Conservation (phyloP, 768 basidiomycete genomes). For the Tylopilus balloui region DNA sequence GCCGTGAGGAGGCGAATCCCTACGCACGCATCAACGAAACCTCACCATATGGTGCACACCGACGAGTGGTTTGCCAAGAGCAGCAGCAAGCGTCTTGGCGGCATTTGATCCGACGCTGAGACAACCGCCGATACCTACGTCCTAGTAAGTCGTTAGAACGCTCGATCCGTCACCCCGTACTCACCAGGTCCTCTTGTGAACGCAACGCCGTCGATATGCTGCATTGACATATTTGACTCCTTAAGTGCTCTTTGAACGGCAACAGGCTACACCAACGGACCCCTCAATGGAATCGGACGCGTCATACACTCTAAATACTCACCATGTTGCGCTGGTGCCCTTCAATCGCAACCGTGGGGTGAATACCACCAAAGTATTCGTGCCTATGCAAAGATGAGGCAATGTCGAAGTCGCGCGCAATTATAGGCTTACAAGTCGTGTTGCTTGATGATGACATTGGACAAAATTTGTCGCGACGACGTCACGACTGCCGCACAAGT, state of each 20-base stretch:
- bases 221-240: conserved; percentile 55
- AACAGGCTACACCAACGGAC: conserved; percentile 47
- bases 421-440: conserved; percentile 46
- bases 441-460: conserved; percentile 87
- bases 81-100: conserved; percentile 82
- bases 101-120: conserved; percentile 75
- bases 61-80: conserved; percentile 70
- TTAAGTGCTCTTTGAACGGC: conserved; percentile 65
- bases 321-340: conserved; percentile 82
- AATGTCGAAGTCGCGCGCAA: background rate
- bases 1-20: background rate
- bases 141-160: background rate
- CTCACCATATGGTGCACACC: conserved; percentile 94
- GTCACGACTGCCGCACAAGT: conserved; percentile 86
- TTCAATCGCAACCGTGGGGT: conserved; percentile 70
- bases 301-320: background rate
- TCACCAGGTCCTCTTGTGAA: conserved; percentile 85
- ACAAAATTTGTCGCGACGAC: conserved; percentile 62
- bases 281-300: background rate
- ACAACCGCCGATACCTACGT: conserved; percentile 71
- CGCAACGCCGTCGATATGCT: conserved; percentile 79
- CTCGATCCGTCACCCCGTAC: background rate
- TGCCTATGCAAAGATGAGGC: conserved; percentile 15
- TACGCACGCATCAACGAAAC: conserved; percentile 6
- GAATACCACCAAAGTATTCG: conserved; percentile 57